Evolutionary conservation across 768 basidiomycete species (phyloP).

Genomic region (Mycena filopes): DNA sequence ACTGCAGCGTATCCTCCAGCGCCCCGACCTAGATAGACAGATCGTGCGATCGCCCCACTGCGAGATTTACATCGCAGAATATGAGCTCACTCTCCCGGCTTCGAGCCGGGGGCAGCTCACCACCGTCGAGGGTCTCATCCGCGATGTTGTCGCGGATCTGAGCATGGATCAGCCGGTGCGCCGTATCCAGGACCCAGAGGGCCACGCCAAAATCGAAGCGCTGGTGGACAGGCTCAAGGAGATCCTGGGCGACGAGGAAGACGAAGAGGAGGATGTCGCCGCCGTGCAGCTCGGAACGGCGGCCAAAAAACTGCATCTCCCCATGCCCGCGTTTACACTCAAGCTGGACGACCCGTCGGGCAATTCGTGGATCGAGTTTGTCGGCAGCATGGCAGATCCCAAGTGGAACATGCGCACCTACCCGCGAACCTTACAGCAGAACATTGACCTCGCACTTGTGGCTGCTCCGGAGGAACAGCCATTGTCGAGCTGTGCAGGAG

Average conservation of each 20-base stretch:
- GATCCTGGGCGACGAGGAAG: constrained; percentile 71
- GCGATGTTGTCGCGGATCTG: constrained; percentile 85
- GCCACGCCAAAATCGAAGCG: constrained; percentile 77
- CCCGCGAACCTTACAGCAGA: constrained; percentile 82
- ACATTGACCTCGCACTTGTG: constrained; percentile 79
- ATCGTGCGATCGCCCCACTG: constrained; percentile 89
- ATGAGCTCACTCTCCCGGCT: constrained; percentile 90
- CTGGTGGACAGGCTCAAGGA: constrained; percentile 74
- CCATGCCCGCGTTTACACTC: constrained; percentile 82
- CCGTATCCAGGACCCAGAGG: constrained; percentile 77
- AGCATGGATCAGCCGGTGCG: constrained; percentile 85
- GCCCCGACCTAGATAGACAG: constrained; percentile 90
- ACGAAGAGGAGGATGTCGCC: constrained; percentile 57
- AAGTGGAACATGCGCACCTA: constrained; percentile 93
- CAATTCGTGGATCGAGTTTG: constrained; percentile 96
- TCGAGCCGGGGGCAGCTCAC: constrained; percentile 89
- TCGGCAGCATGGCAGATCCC: constrained; percentile 87
- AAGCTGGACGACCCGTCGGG: constrained; percentile 93
- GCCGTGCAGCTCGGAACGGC: constrained; percentile 39
- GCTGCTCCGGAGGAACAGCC: constrained; percentile 54
- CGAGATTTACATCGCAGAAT: constrained; percentile 86
- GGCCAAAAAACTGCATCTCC: constrained; percentile 54
- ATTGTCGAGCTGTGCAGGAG: constrained; percentile 26
- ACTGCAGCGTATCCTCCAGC: constrained; percentile 79
- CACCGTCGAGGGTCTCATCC: constrained; percentile 93